Conservation (phyloP, 495 filamentous ascomycete genomes). For the Hamigera avellanea region DNA sequence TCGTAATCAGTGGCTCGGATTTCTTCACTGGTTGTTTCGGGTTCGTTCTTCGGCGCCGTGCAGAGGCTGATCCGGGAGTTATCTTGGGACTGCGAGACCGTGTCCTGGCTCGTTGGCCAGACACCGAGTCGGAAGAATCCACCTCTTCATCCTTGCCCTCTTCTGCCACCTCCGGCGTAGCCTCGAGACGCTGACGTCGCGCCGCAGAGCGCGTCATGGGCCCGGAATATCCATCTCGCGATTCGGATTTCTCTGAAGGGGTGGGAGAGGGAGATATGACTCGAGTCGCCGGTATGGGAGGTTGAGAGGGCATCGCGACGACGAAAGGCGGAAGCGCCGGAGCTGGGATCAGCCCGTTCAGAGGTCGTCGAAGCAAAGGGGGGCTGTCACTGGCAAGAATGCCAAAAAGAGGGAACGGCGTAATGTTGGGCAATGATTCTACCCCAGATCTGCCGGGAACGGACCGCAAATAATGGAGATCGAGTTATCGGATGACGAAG, state of each 20-base stretch:
- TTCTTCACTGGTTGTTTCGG: constrained; percentile 30
- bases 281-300: constrained; percentile 47
- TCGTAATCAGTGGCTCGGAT: constrained; percentile 22
- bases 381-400: constrained; percentile 14
- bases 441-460: not conserved
- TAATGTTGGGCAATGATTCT: constrained; percentile 15
- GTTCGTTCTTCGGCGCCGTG: constrained; percentile 34
- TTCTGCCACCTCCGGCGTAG: constrained; percentile 25
- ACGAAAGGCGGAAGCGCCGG: constrained; percentile 37
- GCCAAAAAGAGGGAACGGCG: constrained; percentile 12
- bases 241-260: constrained; percentile 40
- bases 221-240: constrained; percentile 43
- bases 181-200: constrained; percentile 33
- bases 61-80: constrained; percentile 5
- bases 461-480: not conserved
- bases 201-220: constrained; percentile 55
- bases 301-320: constrained; percentile 35
- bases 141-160: constrained; percentile 2
- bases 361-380: constrained; percentile 22
- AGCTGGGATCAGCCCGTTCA: constrained; percentile 38
- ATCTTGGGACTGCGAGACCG: constrained; percentile 14
- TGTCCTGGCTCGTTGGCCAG: constrained; percentile 29
- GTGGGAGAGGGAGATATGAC: constrained; percentile 62
- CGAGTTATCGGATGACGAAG: constrained; percentile 6
- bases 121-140: constrained; percentile 23